phyloP scores from a whole-genome alignment of 2,329 filamentous ascomycete genomes.

The Ophiognomonia clavigignenti-juglandacearum region DNA sequence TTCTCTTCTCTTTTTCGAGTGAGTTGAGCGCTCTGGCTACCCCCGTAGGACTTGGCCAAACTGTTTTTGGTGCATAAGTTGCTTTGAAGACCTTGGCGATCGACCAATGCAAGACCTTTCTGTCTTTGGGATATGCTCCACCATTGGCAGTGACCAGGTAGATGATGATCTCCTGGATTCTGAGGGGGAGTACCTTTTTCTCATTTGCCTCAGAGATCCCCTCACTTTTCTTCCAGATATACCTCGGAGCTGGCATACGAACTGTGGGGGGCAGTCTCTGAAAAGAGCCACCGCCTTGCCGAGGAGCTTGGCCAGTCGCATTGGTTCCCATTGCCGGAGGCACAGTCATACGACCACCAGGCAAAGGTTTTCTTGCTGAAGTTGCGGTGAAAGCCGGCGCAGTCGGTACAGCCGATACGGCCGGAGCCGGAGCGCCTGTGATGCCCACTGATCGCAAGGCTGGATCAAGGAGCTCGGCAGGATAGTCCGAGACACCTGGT shows the following conservation, averaged over 20 bases:
- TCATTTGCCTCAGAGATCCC: neutral
- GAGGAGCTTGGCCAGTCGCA: neutral
- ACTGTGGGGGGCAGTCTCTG: neutral
- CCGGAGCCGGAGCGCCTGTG: too few species aligned
- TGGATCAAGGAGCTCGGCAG: conserved; percentile 7
- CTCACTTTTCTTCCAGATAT: conserved; percentile 3
- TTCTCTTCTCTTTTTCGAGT: conserved; percentile 25
- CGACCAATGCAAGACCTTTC: conserved; percentile 41
- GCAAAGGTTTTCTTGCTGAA: neutral
- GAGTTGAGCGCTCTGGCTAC: conserved; percentile 20
- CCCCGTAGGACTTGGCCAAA: conserved; percentile 23
- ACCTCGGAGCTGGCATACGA: neutral
- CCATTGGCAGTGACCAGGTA: conserved; percentile 35
- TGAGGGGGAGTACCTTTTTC: conserved; percentile 22
- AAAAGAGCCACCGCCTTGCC: conserved; percentile 5
- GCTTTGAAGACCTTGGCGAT: conserved; percentile 40
- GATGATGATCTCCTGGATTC: conserved; percentile 34
- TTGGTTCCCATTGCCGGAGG: neutral
- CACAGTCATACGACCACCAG: neutral
- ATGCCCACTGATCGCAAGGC: neutral
- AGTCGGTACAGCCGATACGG: too few species aligned
- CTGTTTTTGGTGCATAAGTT: conserved; percentile 27
- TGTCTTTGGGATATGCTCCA: conserved; percentile 48
- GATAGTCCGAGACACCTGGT: conserved; percentile 4
- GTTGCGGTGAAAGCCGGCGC: neutral